These are phyloP conservation scores for Candida maesae DNA, from an alignment of 805 yeast genomes.

Conservation along the genomic window DNA sequence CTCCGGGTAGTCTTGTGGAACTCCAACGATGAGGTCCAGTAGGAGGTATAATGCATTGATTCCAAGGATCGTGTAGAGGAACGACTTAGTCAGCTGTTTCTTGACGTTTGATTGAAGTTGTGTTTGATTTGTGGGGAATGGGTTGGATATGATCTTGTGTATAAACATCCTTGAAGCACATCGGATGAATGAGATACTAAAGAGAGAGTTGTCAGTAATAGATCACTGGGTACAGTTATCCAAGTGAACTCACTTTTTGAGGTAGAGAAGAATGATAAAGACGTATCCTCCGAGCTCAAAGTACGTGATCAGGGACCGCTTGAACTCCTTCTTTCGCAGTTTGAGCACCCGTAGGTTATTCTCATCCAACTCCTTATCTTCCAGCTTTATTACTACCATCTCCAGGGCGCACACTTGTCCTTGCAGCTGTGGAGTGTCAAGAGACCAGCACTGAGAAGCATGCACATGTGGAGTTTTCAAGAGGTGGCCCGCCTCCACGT, in stretches of 20 bases:
- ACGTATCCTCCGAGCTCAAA: conserved; percentile 21
- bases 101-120: conserved; percentile 21
- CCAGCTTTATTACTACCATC: conserved; percentile 2
- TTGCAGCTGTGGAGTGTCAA: too few relatives aligned
- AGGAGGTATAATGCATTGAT: conserved; percentile 29
- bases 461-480: too few relatives aligned
- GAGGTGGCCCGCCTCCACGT: too few relatives aligned
- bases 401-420: not conserved
- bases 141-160: conserved; percentile 37
- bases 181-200: conserved; percentile 25
- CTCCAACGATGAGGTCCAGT: conserved; percentile 34
- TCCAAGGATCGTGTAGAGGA: conserved; percentile 26
- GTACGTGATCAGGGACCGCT: conserved; percentile 11
- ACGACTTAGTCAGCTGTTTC: conserved; percentile 29
- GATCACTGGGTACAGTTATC: not conserved
- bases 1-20: conserved; percentile 11
- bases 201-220: conserved; percentile 7
- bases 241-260: conserved; percentile 22
- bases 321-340: conserved; percentile 20
- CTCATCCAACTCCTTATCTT: conserved; percentile 8
- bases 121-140: conserved; percentile 35
- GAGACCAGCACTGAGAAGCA: too few relatives aligned
- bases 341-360: conserved; percentile 20
- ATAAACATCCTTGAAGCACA: conserved; percentile 32
- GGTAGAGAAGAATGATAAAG: conserved; percentile 22